Percentiles rank a stretch among this genome's conserved stretches.
Conservation (phyloP, 371 early-diverging fungal genomes). For the Phascolomyces articulosus region DNA sequence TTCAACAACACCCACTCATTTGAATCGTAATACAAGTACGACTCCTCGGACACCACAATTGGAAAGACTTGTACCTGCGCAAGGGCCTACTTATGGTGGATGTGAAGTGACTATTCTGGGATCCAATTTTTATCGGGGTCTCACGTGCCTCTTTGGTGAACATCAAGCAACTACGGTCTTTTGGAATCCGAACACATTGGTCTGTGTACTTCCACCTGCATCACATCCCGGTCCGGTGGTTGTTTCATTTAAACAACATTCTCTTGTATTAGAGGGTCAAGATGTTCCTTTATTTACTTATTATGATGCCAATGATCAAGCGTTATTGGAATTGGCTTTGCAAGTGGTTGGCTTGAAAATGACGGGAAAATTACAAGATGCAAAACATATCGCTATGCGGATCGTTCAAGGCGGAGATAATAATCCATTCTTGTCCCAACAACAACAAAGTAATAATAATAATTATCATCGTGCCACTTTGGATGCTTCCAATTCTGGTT, state of each 20-base stretch:
- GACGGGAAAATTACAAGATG: slow-evolving; percentile 74
- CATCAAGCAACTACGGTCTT: slow-evolving; percentile 69
- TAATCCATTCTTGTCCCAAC: background rate
- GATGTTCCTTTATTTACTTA: slow-evolving; percentile 65
- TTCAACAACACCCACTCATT: background rate
- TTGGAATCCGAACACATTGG: slow-evolving; percentile 73
- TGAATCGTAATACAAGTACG: too few relatives aligned
- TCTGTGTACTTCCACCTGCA: slow-evolving; percentile 81
- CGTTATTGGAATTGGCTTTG: slow-evolving; percentile 80
- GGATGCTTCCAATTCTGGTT: too few relatives aligned
- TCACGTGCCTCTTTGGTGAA: slow-evolving; percentile 79
- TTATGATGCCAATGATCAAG: slow-evolving; percentile 76
- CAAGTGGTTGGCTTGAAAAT: slow-evolving; percentile 83
- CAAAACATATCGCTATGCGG: slow-evolving; percentile 70
- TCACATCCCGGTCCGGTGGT: slow-evolving; percentile 74
- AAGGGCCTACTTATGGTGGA: slow-evolving; percentile 84
- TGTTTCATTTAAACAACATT: slow-evolving; percentile 64
- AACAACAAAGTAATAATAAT: background rate
- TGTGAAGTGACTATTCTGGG: slow-evolving; percentile 78
- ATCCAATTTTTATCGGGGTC: slow-evolving; percentile 68
- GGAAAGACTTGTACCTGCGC: slow-evolving; percentile 67
- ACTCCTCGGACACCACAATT: slow-evolving; percentile 46
- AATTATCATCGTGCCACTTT: background rate
- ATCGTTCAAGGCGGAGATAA: slow-evolving; percentile 64
- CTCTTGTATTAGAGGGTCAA: slow-evolving; percentile 43